These are phyloP conservation scores for Ilyonectria robusta DNA, from an alignment of 2,329 filamentous ascomycete species.

Conservation along the genomic window DNA sequence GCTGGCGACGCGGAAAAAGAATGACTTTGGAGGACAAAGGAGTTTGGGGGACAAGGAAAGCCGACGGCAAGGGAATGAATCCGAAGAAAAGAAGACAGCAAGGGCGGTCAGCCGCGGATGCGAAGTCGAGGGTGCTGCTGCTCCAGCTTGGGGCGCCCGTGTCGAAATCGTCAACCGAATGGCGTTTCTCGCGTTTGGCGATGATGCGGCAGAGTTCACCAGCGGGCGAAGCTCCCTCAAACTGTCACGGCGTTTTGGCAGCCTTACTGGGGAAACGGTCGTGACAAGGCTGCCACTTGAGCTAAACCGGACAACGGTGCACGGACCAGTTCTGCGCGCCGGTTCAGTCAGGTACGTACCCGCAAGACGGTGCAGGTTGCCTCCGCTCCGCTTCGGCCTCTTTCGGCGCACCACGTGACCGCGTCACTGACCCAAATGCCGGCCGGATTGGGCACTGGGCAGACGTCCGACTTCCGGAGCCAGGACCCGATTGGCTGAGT, in stretches of 20 bases:
- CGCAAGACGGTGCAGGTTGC: neutral
- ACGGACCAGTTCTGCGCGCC: constrained; percentile 23
- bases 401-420: constrained; percentile 35
- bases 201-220: constrained; percentile 35
- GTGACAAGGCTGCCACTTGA: constrained; percentile 43
- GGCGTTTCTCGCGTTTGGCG: constrained; percentile 43
- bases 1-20: constrained; percentile 41
- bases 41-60: constrained; percentile 34
- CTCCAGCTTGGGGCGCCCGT: constrained; percentile 28
- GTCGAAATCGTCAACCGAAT: constrained; percentile 27
- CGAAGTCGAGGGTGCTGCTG: constrained; percentile 8
- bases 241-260: constrained; percentile 45
- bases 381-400: constrained; percentile 4
- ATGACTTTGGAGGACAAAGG: constrained; percentile 47
- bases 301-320: constrained; percentile 28
- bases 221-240: constrained; percentile 40
- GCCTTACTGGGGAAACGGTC: constrained; percentile 45
- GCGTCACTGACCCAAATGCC: constrained; percentile 36
- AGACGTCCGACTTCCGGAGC: constrained; percentile 29
- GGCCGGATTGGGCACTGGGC: constrained; percentile 30
- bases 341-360: constrained; percentile 28
- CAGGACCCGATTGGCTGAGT: constrained; percentile 44
- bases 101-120: constrained; percentile 8
- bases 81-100: constrained; percentile 34
- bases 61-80: constrained; percentile 44